These are phyloP conservation scores for Phytophthora fragariaefolia DNA, from an alignment of 352 stramenopile genomes.

Conservation along the genomic window DNA sequence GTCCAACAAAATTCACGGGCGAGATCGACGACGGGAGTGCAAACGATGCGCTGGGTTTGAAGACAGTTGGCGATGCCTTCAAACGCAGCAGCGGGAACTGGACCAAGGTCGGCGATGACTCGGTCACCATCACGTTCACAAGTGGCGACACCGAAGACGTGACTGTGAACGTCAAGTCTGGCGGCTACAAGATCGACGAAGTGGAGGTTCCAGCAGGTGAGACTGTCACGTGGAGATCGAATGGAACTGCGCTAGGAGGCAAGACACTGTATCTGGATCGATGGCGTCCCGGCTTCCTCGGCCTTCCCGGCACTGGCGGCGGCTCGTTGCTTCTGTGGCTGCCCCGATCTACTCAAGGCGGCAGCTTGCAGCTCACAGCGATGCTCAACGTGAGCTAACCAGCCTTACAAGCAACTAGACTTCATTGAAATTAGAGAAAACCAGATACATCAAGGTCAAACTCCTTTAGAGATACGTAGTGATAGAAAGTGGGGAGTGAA, in stretches of 20 bases:
- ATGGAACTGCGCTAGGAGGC: slow-evolving; percentile 23
- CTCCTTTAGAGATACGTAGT: slow-evolving; percentile 12
- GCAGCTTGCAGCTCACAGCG: slow-evolving; percentile 21
- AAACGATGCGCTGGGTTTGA: slow-evolving; percentile 41
- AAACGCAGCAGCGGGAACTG: slow-evolving; percentile 31
- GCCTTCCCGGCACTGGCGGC: slow-evolving; percentile 33
- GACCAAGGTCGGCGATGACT: slow-evolving; percentile 29
- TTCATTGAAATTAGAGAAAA: background rate
- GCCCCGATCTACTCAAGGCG: slow-evolving; percentile 20
- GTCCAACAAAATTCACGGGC: slow-evolving; percentile 46
- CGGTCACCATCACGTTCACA: slow-evolving; percentile 29
- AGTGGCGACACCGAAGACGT: slow-evolving; percentile 41
- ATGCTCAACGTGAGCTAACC: slow-evolving; percentile 28
- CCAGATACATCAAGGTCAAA: background rate
- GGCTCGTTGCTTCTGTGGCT: slow-evolving; percentile 42
- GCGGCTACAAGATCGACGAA: slow-evolving; percentile 29
- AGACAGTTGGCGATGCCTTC: slow-evolving; percentile 45
- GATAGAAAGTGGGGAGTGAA: background rate
- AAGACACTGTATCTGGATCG: slow-evolving; percentile 49
- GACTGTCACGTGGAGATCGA: slow-evolving; percentile 32
- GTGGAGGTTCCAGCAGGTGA: slow-evolving; percentile 27
- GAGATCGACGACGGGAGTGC: slow-evolving; percentile 48
- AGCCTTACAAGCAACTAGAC: no score
- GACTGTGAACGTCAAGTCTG: slow-evolving; percentile 42
- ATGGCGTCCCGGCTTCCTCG: slow-evolving; percentile 37